Evolutionary conservation across 2,329 filamentous ascomycete genomes (phyloP), one percentile per base, ranked within the genome.

Genomic region (Arthrobotrys pseudoclavata): DNA sequence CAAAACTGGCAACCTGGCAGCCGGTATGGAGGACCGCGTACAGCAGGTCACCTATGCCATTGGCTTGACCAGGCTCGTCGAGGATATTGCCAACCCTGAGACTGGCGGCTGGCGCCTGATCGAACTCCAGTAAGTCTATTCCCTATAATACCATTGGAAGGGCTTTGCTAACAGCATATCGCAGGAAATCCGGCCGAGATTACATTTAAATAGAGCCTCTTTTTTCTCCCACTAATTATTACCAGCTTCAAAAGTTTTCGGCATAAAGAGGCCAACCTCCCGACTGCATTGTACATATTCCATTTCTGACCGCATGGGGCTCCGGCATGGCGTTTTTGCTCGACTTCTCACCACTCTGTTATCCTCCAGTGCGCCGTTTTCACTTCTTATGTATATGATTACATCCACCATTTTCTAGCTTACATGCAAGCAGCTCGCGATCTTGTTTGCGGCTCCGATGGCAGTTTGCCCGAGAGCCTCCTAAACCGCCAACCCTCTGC

Each of bases 21-120:
- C 95, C 12, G 96, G 96, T 50, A 98, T 97, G 94, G 96, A 99
- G 85, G 96, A 99, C 85, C 96, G 94, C 86, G 96, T 99, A 24
- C 96, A 99, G 85, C 90, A 97, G 81, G 96, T 99, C 80, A 98
- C 96, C 1, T 99, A 99, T 83, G 96, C 95, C 79, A 98, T 99
- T 81, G 96, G 96, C 81, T 92, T 99, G 77, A 99, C 96, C 2
- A 88, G 96, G 80, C 90, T 97, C 76, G 91, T 96, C 1, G 96
- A 99, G 83, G 96, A 99, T 81, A 95, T 98, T 81, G 95, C 91
- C 86, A 98, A 99, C 84, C 92, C 94, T 1, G 96, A 99, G 86
- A 99, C 96, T 10, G 89, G 94, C 83, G 96, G 96, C 34, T 99
- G 96, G 96, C 91, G 95, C 82, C 86, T 99, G 84, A 98, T 99